phyloP scores from a whole-genome alignment of 75 land plant species.

The Picea glauca region DNA sequence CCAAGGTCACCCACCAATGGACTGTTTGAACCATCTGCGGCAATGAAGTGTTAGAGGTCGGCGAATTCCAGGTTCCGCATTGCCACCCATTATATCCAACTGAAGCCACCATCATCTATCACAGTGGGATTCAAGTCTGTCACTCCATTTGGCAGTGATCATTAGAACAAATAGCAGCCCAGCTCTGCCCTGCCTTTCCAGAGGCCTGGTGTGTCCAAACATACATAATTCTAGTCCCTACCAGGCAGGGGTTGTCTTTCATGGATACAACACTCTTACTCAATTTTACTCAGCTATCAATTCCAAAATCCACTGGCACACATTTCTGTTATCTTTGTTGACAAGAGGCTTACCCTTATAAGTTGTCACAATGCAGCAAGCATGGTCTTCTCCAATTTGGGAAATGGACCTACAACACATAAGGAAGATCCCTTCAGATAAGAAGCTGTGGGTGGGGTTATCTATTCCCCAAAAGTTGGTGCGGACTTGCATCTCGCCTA shows the following conservation, averaged over 20 bases:
- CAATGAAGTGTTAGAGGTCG: constrained; percentile 21
- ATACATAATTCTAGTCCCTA: constrained; percentile 14
- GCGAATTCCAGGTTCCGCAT: constrained; percentile 19
- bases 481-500: too few relatives aligned
- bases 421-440: too few relatives aligned
- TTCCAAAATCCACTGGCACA: not conserved
- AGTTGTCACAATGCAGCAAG: too few relatives aligned
- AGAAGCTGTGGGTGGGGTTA: too few relatives aligned
- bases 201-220: constrained; percentile 2
- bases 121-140: constrained; percentile 25
- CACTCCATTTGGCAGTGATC: constrained; percentile 17
- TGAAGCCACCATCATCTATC: constrained; percentile 25
- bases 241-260: constrained; percentile 12
- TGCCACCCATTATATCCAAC: constrained; percentile 19
- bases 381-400: too few relatives aligned
- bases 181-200: constrained; percentile 11
- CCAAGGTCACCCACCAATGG: constrained; percentile 21
- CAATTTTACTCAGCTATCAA: not conserved
- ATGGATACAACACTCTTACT: not conserved
- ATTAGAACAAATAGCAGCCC: constrained; percentile 23
- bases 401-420: too few relatives aligned
- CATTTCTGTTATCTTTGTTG: not conserved
- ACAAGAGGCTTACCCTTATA: too few relatives aligned
- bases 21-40: constrained; percentile 13
- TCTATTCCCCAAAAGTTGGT: too few relatives aligned